Evolutionary conservation across 768 basidiomycete species (phyloP).

Genomic region (Melanogaster broomeanus): DNA sequence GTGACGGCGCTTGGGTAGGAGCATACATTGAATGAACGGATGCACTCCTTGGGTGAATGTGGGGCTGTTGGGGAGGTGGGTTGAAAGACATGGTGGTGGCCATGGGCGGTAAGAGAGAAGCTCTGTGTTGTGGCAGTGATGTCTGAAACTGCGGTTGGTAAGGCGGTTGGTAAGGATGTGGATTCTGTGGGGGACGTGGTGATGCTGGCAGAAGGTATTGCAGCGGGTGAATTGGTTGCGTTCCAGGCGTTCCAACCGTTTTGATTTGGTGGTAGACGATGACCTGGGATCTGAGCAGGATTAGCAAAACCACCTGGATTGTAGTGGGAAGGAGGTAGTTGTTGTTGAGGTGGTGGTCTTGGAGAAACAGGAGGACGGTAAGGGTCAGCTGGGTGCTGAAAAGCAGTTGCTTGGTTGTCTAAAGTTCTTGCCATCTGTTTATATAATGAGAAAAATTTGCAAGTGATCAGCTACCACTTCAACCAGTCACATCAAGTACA

Average conservation of each 20-base stretch:
- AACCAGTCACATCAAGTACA: conserved; percentile 11
- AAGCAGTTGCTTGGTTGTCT: conserved; percentile 45
- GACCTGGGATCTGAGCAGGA: conserved; percentile 4
- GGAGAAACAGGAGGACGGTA: conserved; percentile 21
- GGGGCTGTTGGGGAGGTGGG: conserved; percentile 25
- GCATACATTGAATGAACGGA: conserved; percentile 15
- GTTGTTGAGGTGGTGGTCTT: conserved; percentile 23
- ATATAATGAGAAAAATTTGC: conserved; percentile 21
- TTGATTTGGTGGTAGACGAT: conserved; percentile 19
- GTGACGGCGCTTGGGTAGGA: conserved; percentile 24
- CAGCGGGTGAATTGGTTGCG: conserved; percentile 12
- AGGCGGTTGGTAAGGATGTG: conserved; percentile 13
- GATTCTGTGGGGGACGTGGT: conserved; percentile 20
- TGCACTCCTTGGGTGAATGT: conserved; percentile 19
- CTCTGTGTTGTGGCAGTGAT: conserved; percentile 23
- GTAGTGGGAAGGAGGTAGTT: conserved; percentile 15
- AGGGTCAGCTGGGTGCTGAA: conserved; percentile 22
- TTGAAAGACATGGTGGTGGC: conserved; percentile 18
- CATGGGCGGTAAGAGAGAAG: conserved; percentile 27
- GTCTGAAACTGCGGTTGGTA: conserved; percentile 23
- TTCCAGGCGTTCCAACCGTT: conserved; percentile 27
- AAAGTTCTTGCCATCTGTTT: conserved; percentile 64
- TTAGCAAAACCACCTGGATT: conserved; percentile 15
- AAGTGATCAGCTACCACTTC: conserved; percentile 14
- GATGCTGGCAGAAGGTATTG: conserved; percentile 22